Evolutionary conservation across 2,329 filamentous ascomycete species (phyloP).

Genomic region (Corniculantispora saksenae): DNA sequence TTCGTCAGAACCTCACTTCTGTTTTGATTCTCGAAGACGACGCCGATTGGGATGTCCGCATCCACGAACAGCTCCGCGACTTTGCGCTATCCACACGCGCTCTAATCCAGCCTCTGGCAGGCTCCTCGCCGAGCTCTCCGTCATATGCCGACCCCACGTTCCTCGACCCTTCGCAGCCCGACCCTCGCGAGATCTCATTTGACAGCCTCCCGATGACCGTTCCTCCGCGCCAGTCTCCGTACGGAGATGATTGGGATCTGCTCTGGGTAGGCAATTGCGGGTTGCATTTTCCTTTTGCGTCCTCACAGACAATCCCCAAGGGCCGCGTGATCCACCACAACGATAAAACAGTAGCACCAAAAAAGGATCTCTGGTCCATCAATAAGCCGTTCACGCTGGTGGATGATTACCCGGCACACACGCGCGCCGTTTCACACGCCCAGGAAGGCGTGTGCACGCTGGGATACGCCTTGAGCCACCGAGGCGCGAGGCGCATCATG

Average conservation of each 20-base stretch:
- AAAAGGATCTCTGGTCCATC: constrained; percentile 34
- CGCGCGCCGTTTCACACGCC: constrained; percentile 44
- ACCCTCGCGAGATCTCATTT: constrained; percentile 25
- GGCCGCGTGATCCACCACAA: constrained; percentile 33
- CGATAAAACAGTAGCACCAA: constrained; percentile 39
- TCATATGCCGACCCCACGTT: constrained; percentile 30
- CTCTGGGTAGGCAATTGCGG: constrained; percentile 54
- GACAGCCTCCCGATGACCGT: constrained; percentile 23
- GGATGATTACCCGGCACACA: constrained; percentile 40
- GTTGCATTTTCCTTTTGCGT: constrained; percentile 31
- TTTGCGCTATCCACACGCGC: constrained; percentile 40
- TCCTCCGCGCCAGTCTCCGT: constrained; percentile 37
- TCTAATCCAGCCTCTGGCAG: constrained; percentile 34
- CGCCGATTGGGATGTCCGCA: constrained; percentile 56
- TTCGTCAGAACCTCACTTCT: constrained; percentile 46
- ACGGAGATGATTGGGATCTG: constrained; percentile 54
- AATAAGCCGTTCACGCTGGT: constrained; percentile 38
- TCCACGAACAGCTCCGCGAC: constrained; percentile 48
- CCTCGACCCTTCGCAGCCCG: constrained; percentile 20
- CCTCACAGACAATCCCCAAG: constrained; percentile 27
- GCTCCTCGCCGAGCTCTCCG: not conserved
- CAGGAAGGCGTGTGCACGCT: constrained; percentile 42
- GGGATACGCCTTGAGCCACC: constrained; percentile 47
- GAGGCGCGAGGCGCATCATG: constrained; percentile 44
- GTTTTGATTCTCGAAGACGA: constrained; percentile 59